Evolutionary conservation across 139 green algal genomes (phyloP).

Genomic region (Parachlorella kessleri): DNA sequence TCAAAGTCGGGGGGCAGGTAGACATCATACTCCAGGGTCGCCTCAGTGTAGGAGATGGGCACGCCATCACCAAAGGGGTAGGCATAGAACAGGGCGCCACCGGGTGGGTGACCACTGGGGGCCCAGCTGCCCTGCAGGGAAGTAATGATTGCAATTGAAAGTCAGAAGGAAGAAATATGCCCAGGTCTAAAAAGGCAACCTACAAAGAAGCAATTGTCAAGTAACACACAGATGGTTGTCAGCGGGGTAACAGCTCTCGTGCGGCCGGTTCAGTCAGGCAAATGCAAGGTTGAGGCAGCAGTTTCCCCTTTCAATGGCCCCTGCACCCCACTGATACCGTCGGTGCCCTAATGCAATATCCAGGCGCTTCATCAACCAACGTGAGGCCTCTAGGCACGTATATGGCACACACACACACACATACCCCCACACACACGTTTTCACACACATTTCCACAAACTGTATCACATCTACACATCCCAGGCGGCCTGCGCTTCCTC

Average conservation of each 20-base stretch:
- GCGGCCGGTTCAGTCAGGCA: neutral
- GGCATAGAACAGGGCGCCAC: conserved; percentile 18
- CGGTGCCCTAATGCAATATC: no score
- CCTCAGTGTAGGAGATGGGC: neutral
- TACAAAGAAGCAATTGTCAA: neutral
- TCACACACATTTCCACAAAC: neutral
- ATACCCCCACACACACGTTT: neutral
- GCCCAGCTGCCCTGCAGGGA: conserved; percentile 18
- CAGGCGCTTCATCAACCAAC: no score
- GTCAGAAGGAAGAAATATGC: no score
- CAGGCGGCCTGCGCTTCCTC: neutral
- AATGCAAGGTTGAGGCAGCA: neutral
- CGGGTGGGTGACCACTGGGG: neutral
- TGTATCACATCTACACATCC: neutral
- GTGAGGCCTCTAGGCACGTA: no score
- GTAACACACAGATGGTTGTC: neutral
- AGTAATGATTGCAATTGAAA: no score
- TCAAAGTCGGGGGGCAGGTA: conserved; percentile 29
- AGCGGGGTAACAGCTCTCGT: neutral
- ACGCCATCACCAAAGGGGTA: conserved; percentile 6
- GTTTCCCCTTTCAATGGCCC: no score
- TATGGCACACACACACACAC: neutral
- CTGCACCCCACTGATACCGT: no score
- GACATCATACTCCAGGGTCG: conserved; percentile 29
- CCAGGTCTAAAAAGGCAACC: no score